A percentile compares a stretch with the other conserved stretches of the same genome.
Conservation (phyloP, 495 filamentous ascomycete species). For the Diplogelasinospora grovesii region DNA sequence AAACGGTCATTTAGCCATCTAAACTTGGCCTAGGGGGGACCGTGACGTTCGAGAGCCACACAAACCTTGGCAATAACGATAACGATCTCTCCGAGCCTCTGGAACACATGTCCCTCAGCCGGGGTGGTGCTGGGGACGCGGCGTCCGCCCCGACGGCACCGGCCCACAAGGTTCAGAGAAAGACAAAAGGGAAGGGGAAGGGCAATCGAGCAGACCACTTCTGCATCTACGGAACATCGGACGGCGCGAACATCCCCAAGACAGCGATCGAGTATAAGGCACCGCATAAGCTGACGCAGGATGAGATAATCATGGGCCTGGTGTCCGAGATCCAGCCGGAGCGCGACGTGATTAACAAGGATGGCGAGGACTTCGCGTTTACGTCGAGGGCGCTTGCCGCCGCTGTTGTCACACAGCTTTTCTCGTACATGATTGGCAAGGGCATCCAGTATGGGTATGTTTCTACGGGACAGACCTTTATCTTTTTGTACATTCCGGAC, state of each 20-base stretch:
- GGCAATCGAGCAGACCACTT: slow-evolving; percentile 34
- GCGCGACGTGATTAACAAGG: slow-evolving; percentile 25
- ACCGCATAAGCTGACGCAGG: slow-evolving; percentile 34
- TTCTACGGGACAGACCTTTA: slow-evolving; percentile 38
- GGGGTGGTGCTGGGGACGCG: slow-evolving; percentile 6
- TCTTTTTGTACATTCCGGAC: slow-evolving; percentile 42
- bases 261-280: slow-evolving; percentile 39
- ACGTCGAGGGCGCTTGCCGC: slow-evolving; percentile 22
- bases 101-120: slow-evolving; percentile 14
- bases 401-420: slow-evolving; percentile 41
- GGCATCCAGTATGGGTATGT: slow-evolving; percentile 40
- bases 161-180: slow-evolving; percentile 5
- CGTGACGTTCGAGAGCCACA: slow-evolving; percentile 33
- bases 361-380: slow-evolving; percentile 18
- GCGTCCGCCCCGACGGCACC: slow-evolving; percentile 8
- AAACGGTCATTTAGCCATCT: no score
- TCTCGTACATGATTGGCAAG: slow-evolving; percentile 42
- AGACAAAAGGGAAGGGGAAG: slow-evolving; percentile 16
- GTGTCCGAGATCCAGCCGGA: slow-evolving; percentile 21
- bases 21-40: slow-evolving; percentile 21
- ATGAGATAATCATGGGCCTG: slow-evolving; percentile 23
- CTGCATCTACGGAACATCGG: slow-evolving; percentile 32
- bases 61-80: slow-evolving; percentile 20
- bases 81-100: slow-evolving; percentile 6
- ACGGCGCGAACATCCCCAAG: slow-evolving; percentile 21